Evolutionary conservation across 1,139 yeast species (phyloP).

Genomic region (Yamadazyma diospyri): DNA sequence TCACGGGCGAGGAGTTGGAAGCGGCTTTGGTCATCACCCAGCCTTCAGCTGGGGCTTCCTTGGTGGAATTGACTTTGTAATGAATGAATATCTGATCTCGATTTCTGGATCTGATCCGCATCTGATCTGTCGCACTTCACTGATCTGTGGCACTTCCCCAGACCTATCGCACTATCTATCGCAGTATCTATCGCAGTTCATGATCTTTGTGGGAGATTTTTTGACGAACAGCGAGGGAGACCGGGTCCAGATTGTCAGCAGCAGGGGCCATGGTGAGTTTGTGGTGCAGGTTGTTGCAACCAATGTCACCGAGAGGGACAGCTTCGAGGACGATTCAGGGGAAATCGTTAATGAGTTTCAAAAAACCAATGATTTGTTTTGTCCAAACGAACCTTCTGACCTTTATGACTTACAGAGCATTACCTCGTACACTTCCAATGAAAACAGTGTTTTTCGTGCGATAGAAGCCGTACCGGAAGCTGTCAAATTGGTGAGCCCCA

Average conservation of each 20-base stretch:
- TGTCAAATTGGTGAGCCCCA: too few species aligned
- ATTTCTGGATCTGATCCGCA: too few species aligned
- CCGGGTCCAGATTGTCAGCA: neutral
- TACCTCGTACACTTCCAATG: too few species aligned
- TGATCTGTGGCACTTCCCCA: too few species aligned
- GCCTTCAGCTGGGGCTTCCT: slow-evolving; percentile 60
- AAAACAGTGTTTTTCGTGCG: too few species aligned
- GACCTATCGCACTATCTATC: too few species aligned
- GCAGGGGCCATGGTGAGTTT: neutral
- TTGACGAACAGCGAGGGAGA: neutral
- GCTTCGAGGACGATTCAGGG: neutral
- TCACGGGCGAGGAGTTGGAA: slow-evolving; percentile 40
- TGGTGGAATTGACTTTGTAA: slow-evolving; percentile 27
- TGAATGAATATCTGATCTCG: too few species aligned
- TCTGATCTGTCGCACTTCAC: neutral
- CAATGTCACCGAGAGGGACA: neutral
- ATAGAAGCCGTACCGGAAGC: too few species aligned
- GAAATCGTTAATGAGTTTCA: too few species aligned
- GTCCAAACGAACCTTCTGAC: too few species aligned
- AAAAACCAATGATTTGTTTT: too few species aligned
- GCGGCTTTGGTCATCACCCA: slow-evolving; percentile 56
- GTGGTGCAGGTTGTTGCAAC: neutral
- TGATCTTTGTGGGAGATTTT: neutral
- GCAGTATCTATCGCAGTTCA: slow-evolving; percentile 1
- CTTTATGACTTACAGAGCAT: too few species aligned